Evolutionary conservation across 441 rosid genomes (phyloP).

Genomic region (Populus hybrid): DNA sequence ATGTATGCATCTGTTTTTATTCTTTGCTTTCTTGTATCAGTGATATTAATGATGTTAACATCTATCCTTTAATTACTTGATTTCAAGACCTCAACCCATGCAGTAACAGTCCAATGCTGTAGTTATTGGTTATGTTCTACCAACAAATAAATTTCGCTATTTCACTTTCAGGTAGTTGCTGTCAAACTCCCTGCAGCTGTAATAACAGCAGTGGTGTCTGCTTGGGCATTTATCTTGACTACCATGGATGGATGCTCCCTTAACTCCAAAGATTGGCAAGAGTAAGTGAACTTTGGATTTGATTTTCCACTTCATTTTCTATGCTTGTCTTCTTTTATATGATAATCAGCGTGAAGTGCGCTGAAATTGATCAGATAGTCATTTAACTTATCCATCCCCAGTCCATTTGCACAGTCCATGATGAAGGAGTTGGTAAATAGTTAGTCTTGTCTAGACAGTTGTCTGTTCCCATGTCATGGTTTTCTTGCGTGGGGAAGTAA

Average conservation of each 20-base stretch:
- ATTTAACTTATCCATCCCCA: background rate
- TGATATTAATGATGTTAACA: background rate
- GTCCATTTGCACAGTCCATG: background rate
- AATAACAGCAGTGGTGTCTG: slow-evolving; percentile 70
- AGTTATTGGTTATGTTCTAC: slow-evolving; percentile 4
- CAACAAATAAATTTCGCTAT: background rate
- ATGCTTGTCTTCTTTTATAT: background rate
- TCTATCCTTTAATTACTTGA: background rate
- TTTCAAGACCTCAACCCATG: background rate
- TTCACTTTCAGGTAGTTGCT: slow-evolving; percentile 58
- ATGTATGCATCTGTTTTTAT: slow-evolving; percentile 43
- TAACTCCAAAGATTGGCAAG: slow-evolving; percentile 72
- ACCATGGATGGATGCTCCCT: slow-evolving; percentile 53
- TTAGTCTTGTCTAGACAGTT: background rate
- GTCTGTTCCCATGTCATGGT: background rate
- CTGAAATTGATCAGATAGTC: background rate
- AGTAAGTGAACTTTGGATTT: slow-evolving; percentile 42
- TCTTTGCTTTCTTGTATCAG: background rate
- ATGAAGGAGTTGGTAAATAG: background rate
- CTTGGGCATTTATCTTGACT: slow-evolving; percentile 92
- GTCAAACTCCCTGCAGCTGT: slow-evolving; percentile 53
- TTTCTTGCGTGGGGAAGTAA: background rate
- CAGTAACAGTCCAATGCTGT: background rate
- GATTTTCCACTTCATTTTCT: background rate
- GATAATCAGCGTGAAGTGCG: background rate